A percentile compares a stretch with the other conserved stretches of the same genome.
phyloP scores from a whole-genome alignment of 257 asterid genomes.

The Nyctanthes arbortristis region DNA sequence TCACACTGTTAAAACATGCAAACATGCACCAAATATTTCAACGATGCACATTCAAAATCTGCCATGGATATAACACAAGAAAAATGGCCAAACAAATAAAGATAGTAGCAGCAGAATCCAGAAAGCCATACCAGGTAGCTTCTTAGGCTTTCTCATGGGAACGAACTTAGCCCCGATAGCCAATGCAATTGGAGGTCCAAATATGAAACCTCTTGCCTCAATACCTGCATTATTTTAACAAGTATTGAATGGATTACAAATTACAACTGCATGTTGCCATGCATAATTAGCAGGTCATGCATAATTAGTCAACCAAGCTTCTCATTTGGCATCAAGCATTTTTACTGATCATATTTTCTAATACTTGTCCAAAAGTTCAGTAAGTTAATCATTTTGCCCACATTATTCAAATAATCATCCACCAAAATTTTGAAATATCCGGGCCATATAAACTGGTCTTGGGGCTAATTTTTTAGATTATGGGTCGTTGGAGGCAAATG shows the following conservation, averaged over 20 bases:
- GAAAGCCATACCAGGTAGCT: constrained; percentile 66
- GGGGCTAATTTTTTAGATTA: neutral
- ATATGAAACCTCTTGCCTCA: constrained; percentile 94
- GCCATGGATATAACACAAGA: constrained; percentile 1
- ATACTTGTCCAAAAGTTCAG: neutral
- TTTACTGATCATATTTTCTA: neutral
- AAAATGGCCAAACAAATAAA: constrained; percentile 14
- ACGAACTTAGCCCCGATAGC: constrained; percentile 95
- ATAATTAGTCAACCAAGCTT: neutral
- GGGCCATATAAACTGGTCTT: neutral
- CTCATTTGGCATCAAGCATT: neutral
- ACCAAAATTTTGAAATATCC: neutral
- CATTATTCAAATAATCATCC: constrained; percentile 3
- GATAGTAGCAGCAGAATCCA: constrained; percentile 5
- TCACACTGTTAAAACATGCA: neutral
- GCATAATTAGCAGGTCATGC: neutral
- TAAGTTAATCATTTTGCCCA: neutral
- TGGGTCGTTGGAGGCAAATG: neutral
- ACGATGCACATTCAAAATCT: neutral
- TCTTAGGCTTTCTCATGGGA: constrained; percentile 92
- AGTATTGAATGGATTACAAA: neutral
- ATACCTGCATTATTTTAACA: constrained; percentile 52
- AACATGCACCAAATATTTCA: constrained; percentile 1
- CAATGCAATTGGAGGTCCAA: constrained; percentile 97
- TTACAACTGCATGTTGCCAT: constrained; percentile 1